Conservation (phyloP, 768 basidiomycete genomes). For the Cystofilobasidium capitatum region DNA sequence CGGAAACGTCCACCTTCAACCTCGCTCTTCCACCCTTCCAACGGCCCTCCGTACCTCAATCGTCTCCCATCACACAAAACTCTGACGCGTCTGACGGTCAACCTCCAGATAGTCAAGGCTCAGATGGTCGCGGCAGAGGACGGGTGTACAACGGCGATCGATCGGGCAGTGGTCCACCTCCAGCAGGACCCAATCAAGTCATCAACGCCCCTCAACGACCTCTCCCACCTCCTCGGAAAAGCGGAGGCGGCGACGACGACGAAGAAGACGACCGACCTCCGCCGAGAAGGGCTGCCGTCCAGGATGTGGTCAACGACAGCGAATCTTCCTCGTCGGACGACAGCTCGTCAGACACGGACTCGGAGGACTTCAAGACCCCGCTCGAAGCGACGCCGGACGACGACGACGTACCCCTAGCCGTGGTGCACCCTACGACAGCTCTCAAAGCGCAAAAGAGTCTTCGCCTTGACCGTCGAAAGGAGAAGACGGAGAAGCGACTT, state of each 20-base stretch:
- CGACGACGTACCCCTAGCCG: slow-evolving; percentile 77
- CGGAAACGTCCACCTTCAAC: neutral
- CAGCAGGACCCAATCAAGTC: neutral
- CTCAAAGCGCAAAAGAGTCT: slow-evolving; percentile 73
- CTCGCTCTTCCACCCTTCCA: neutral
- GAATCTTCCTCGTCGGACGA: neutral
- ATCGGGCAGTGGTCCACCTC: neutral
- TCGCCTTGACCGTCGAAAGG: slow-evolving; percentile 40
- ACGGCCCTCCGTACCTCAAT: neutral
- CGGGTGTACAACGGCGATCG: neutral
- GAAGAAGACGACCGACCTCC: neutral
- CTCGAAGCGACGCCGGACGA: neutral
- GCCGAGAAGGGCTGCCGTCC: neutral
- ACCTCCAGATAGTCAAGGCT: neutral
- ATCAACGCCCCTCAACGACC: neutral
- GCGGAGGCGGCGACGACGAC: neutral
- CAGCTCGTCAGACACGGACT: neutral
- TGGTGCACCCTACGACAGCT: slow-evolving; percentile 64
- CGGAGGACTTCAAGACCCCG: slow-evolving; percentile 3
- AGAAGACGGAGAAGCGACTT: slow-evolving; percentile 5
- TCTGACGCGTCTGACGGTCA: neutral
- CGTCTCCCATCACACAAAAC: neutral
- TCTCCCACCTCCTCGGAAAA: neutral
- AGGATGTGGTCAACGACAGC: neutral
- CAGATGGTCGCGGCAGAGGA: neutral